Base-by-base conservation (phyloP, 495 filamentous ascomycete genomes). In the Barbatosphaeria neglecta region DNA sequence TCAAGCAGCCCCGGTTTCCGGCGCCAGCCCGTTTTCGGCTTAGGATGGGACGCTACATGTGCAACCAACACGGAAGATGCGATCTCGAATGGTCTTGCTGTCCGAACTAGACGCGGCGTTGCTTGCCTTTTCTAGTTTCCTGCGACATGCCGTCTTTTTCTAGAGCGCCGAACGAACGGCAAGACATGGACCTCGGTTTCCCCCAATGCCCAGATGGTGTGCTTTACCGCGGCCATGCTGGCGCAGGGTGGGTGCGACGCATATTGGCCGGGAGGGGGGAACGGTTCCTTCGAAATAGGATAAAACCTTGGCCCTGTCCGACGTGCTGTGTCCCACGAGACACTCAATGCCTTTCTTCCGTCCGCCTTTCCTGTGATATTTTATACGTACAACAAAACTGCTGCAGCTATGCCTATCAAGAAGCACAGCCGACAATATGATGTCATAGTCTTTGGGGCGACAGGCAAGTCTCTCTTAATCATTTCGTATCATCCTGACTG, bases 371-470 rank as follows among this genome's bases (percentile, higher is more conserved):
- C n/a, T n/a, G n/a, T n/a, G n/a, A n/a, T n/a, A n/a, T n/a, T n/a
- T n/a, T n/a, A n/a, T n/a, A n/a, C n/a, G n/a, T n/a, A n/a, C n/a
- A n/a, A n/a, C n/a, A n/a, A n/a, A n/a, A 31, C 38, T 0, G 10
- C 2, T 39, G 9, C 3, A 45, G 51, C 31, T 23, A 74, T 74
- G 70, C 25, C 61, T 9, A 54, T 59, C 44, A 70, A 67, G 43
- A 51, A 72, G 17, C 69, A 73, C 44, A 33, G 61, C 56, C 78
- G 80, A 45, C 70, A 82, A 62, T 96, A 93, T 63, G 88, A 95
- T 54, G 50, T 95, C 42, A 72, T 95, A 16, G 68, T 97, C 24
- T 77, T 90, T 27, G 90, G 90, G 17, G 88, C 88, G 38, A 67
- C 67, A 41, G 70, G 70, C 68, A 57, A 53, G 46, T 45, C 22